Evolutionary conservation across 352 stramenopile species (phyloP).

Genomic region (Globisporangium spiculum): DNA sequence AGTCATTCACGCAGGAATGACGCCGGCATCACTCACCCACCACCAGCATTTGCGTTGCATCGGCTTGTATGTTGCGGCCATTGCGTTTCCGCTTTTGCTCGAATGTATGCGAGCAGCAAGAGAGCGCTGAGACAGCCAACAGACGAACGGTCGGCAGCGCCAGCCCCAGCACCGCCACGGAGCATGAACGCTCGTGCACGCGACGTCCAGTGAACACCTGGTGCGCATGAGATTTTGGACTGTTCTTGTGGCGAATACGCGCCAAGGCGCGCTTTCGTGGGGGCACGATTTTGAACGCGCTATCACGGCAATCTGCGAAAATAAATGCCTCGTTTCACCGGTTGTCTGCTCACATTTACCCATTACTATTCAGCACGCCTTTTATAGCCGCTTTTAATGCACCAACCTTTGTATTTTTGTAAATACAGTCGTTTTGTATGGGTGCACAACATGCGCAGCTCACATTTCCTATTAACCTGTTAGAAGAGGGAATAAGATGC

Average conservation of each 20-base stretch:
- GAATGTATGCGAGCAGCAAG: not conserved
- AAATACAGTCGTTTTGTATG: too few relatives aligned
- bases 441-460: too few relatives aligned
- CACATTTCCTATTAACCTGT: too few relatives aligned
- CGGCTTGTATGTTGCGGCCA: not conserved
- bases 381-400: not conserved
- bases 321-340: not conserved
- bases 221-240: not conserved
- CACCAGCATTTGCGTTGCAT: not conserved
- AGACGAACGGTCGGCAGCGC: not conserved
- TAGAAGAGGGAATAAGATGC: too few relatives aligned
- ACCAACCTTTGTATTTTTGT: not conserved
- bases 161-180: not conserved
- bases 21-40: not conserved
- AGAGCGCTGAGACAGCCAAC: conserved; percentile 2
- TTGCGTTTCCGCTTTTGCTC: not conserved
- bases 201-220: not conserved
- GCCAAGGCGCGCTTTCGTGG: not conserved
- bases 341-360: not conserved
- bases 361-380: not conserved
- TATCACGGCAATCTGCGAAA: not conserved
- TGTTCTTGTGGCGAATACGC: conserved; percentile 1
- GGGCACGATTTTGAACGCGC: not conserved
- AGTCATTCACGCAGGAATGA: not conserved
- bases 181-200: not conserved